Evolutionary conservation across 140 eudicot genomes (phyloP), one percentile per base, ranked within the genome.

Genomic region (Bidens hawaiensis): DNA sequence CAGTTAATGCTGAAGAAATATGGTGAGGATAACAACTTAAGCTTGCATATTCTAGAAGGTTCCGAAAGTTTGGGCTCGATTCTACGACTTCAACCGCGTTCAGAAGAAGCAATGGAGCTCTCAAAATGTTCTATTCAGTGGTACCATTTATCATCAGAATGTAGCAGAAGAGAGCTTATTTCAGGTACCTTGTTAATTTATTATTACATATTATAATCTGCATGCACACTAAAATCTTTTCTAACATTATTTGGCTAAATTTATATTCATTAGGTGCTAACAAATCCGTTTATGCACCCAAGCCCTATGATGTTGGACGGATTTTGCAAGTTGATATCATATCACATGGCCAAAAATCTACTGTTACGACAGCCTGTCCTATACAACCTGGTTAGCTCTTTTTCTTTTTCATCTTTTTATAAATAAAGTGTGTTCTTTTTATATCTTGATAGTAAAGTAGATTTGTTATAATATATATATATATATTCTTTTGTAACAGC

Each of bases 251-350:
- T 49, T 68, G 46, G 30, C 50, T 47, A 45, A n/a, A 36, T 58
- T 48, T 50, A 18, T 51, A 18, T 26, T 36, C 16, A 41, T 23
- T 75, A 91, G 99, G 96, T 78, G 99, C 99, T 60, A 82, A 79
- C 80, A 87, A 85, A 86, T 71, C 90, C 41, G 82, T 82, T 22
- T 93, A 93, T 68, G 99, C 99, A 23, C 99, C 87, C 2, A 96
- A 93, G 77, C 99, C 99, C 16, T 75, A 72, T 30, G 99, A 93
- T 68, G 93, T 93, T 60, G 96, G 96, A 49, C 79, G 94, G 69
- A 79, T 82, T 65, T 71, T 93, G 81, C 95, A 85, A 85, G 99
- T 81, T 34, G 99, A 93, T 77, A 71, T 93, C 5, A 64, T 71
- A 15, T 76, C 93, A 64, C 86, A 77, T 73, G 76, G 93, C 59